Conservation (phyloP, 2,329 filamentous ascomycete genomes). For the Allantophomopsis lycopodina region DNA sequence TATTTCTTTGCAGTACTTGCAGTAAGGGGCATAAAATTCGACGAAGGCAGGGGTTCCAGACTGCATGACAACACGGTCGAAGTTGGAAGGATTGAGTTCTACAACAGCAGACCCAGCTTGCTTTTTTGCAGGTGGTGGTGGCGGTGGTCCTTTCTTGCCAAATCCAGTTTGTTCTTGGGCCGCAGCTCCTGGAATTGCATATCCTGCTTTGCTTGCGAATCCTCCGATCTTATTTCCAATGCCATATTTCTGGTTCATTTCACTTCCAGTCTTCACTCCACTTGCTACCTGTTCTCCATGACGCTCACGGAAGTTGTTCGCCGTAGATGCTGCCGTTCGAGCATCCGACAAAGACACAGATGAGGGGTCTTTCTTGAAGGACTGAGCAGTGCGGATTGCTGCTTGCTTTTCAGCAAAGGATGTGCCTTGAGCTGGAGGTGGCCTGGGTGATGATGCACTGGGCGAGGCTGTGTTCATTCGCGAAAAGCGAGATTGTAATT, state of each 20-base stretch:
- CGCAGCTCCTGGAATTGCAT: neutral
- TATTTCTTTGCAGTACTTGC: constrained; percentile 87
- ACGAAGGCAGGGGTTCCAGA: constrained; percentile 89
- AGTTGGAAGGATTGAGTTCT: constrained; percentile 38
- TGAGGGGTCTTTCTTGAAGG: constrained; percentile 34
- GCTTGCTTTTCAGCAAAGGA: constrained; percentile 40
- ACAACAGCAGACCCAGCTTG: constrained; percentile 7
- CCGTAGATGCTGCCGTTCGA: constrained; percentile 33
- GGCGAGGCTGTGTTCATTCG: constrained; percentile 3
- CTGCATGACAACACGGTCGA: constrained; percentile 66
- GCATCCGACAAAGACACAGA: constrained; percentile 35
- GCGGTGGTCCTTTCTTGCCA: constrained; percentile 20
- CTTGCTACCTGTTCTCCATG: constrained; percentile 44
- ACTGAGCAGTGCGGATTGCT: constrained; percentile 33
- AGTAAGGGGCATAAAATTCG: constrained; percentile 98
- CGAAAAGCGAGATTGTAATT: constrained; percentile 21
- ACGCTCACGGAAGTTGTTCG: constrained; percentile 42
- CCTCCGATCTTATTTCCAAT: constrained; percentile 15
- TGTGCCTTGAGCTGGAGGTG: constrained; percentile 25
- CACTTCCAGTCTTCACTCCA: constrained; percentile 28
- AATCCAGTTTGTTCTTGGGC: neutral
- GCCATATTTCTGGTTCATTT: constrained; percentile 18
- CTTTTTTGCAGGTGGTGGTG: constrained; percentile 19
- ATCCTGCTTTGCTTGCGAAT: constrained; percentile 5
- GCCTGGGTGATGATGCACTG: constrained; percentile 15